Evolutionary conservation across 805 yeast species (phyloP).

Genomic region (Jamesozyma hellenica): DNA sequence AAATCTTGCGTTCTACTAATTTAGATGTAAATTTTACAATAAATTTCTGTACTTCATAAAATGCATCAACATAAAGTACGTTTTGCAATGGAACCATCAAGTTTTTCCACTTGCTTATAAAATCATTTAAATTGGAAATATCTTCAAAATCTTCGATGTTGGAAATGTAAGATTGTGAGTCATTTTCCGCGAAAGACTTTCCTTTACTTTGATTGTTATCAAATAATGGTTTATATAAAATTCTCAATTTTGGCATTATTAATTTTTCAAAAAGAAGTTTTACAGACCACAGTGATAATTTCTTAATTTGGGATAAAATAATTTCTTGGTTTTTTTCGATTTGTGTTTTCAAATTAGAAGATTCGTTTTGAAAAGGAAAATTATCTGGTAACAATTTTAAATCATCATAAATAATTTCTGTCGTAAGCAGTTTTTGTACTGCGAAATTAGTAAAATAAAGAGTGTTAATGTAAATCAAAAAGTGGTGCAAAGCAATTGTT

Average conservation of each 20-base stretch:
- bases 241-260: constrained; percentile 31
- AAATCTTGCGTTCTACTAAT: constrained; percentile 54
- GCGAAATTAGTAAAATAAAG: constrained; percentile 54
- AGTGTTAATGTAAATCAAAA: constrained; percentile 62
- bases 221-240: constrained; percentile 36
- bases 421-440: constrained; percentile 39
- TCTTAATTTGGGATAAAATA: constrained; percentile 22
- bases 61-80: constrained; percentile 46
- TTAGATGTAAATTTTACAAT: constrained; percentile 47
- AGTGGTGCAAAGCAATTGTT: constrained; percentile 41
- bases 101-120: constrained; percentile 54
- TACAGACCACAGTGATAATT: constrained; percentile 31
- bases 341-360: constrained; percentile 20
- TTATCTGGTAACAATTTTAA: constrained; percentile 26
- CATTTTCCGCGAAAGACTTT: background rate
- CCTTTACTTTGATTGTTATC: constrained; percentile 8
- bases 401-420: constrained; percentile 27
- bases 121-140: constrained; percentile 34
- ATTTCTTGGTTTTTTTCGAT: constrained; percentile 18
- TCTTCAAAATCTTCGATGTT: constrained; percentile 30
- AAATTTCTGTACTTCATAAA: constrained; percentile 35
- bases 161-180: constrained; percentile 13
- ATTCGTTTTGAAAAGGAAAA: constrained; percentile 33
- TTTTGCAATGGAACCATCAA: constrained; percentile 57
- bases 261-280: constrained; percentile 34